phyloP scores from a whole-genome alignment of 345 rosid species.

The Lumnitzera littorea region DNA sequence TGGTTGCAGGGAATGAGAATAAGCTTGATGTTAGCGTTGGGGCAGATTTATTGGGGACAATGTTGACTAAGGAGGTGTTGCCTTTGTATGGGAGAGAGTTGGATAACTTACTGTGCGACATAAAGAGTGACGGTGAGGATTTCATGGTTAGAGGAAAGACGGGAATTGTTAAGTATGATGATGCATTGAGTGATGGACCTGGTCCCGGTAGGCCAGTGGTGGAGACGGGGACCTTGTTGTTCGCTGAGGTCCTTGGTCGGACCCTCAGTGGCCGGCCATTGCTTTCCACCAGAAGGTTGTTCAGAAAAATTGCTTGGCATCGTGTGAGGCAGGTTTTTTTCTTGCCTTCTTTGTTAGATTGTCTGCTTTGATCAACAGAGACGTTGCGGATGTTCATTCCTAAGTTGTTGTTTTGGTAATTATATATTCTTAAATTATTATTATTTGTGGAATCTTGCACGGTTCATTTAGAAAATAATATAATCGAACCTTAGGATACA shows the following conservation, averaged over 20 bases:
- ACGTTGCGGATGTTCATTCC: too few species aligned
- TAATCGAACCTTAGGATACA: too few species aligned
- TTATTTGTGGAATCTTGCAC: too few species aligned
- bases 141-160: constrained; percentile 64
- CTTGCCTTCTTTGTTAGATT: constrained; percentile 24
- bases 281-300: constrained; percentile 70
- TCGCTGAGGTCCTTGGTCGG: constrained; percentile 87
- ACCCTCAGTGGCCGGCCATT: constrained; percentile 84
- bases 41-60: constrained; percentile 85
- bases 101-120: constrained; percentile 66
- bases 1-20: constrained; percentile 93
- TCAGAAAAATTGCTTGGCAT: constrained; percentile 75
- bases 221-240: constrained; percentile 75
- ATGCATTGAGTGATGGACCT: constrained; percentile 29
- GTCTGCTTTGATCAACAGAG: too few species aligned
- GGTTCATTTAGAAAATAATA: too few species aligned
- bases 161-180: constrained; percentile 74
- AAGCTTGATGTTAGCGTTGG: constrained; percentile 84
- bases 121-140: constrained; percentile 40
- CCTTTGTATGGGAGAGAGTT: constrained; percentile 69
- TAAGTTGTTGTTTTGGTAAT: too few species aligned
- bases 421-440: too few species aligned
- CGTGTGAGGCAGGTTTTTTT: constrained; percentile 99
- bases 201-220: constrained; percentile 68
- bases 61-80: constrained; percentile 90